Evolutionary conservation across 306 rosid genomes (phyloP).

Genomic region (Nissolia schottii): DNA sequence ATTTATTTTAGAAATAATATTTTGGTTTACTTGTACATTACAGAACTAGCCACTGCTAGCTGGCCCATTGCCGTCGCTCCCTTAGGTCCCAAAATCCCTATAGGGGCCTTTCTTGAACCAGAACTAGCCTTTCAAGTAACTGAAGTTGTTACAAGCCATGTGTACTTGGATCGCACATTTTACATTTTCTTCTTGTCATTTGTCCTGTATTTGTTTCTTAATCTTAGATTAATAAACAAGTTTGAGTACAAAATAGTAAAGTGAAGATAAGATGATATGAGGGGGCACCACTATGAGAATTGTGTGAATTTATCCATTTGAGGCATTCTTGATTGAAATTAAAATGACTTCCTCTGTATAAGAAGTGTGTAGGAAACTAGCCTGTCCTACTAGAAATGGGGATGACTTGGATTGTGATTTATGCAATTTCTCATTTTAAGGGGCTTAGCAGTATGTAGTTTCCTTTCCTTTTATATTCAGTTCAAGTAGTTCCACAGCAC

Average conservation of each 20-base stretch:
- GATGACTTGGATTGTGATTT: not conserved
- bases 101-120: not conserved
- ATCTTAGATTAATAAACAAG: not conserved
- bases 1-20: not conserved
- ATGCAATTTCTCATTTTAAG: not conserved
- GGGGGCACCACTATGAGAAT: not conserved
- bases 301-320: not conserved
- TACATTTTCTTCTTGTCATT: not conserved
- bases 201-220: slow-evolving; percentile 4
- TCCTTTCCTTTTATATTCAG: not conserved
- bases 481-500: not conserved
- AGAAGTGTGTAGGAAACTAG: not conserved
- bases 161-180: not conserved
- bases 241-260: not conserved
- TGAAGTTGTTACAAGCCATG: not conserved
- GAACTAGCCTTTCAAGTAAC: not conserved
- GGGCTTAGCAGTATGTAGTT: not conserved
- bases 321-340: not conserved
- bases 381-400: not conserved
- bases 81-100: not conserved
- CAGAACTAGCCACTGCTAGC: not conserved
- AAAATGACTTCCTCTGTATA: not conserved
- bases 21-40: not conserved
- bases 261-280: not conserved
- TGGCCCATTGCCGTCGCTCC: not conserved